Conservation (phyloP, 192 early-diverging fungal species). For the Allomyces javanicus region DNA sequence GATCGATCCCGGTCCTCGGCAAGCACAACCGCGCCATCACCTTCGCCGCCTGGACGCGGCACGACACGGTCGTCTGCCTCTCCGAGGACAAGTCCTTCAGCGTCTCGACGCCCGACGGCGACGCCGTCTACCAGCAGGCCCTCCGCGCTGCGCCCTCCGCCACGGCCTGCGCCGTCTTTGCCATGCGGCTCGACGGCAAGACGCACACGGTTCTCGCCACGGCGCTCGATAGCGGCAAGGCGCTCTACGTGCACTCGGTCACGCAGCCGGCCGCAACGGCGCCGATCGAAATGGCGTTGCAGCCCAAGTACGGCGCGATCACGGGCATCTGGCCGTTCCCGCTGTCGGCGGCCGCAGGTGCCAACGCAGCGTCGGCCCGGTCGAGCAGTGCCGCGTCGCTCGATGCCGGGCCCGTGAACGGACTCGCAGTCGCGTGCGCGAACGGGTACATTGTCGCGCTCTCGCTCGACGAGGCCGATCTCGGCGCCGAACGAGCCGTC, state of each 20-base stretch:
- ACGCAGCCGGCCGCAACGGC: conserved; percentile 8
- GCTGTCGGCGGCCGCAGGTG: too few species aligned
- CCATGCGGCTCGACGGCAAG: neutral
- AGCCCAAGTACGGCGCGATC: conserved; percentile 17
- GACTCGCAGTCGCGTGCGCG: conserved; percentile 22
- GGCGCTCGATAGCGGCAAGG: conserved; percentile 14
- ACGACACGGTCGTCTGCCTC: conserved; percentile 19
- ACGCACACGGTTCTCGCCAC: conserved; percentile 14
- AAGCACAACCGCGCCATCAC: conserved; percentile 29
- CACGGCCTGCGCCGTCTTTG: conserved; percentile 2
- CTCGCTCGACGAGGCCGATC: conserved; percentile 1
- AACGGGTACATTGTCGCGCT: conserved; percentile 24
- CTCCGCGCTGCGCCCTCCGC: conserved; percentile 23
- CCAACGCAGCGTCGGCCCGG: too few species aligned
- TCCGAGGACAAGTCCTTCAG: conserved; percentile 27
- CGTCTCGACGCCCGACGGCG: conserved; percentile 24
- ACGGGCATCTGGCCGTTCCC: too few species aligned
- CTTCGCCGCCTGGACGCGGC: conserved; percentile 16
- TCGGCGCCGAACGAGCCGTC: neutral
- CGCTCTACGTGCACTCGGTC: conserved; percentile 21
- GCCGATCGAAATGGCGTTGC: conserved; percentile 28
- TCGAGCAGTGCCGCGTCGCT: too few species aligned
- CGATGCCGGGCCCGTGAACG: conserved; percentile 9
- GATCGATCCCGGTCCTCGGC: conserved; percentile 18
- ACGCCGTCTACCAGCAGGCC: conserved; percentile 21